These are phyloP conservation scores for Rhododendron williamsianum DNA, from an alignment of 148 eudicot genomes.

Conservation along the genomic window DNA sequence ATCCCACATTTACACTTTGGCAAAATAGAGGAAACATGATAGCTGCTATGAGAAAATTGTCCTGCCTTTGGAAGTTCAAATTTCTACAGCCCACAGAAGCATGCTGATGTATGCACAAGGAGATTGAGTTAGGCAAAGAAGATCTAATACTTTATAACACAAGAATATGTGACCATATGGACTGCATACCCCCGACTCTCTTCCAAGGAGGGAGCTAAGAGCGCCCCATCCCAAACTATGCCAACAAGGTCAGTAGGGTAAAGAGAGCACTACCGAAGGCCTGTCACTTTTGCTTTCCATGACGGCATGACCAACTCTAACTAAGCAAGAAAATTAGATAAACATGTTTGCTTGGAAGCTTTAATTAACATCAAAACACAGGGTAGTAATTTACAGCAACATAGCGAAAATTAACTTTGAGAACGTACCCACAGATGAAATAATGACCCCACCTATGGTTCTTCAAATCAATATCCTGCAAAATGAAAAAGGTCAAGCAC, in stretches of 20 bases:
- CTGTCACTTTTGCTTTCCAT: neutral
- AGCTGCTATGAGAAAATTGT: neutral
- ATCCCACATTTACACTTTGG: neutral
- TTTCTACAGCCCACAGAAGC: neutral
- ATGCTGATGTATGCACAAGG: neutral
- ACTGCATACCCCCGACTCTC: too few species aligned
- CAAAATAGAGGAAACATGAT: neutral
- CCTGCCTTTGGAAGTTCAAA: neutral
- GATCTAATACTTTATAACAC: neutral
- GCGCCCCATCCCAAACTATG: neutral
- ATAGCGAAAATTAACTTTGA: neutral
- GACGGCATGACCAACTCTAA: neutral
- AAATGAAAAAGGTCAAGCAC: conserved; percentile 2
- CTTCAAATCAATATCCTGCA: conserved; percentile 86
- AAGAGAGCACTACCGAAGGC: neutral
- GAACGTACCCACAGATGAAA: conserved; percentile 86
- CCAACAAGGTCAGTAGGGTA: neutral
- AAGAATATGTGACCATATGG: neutral
- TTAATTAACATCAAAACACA: neutral
- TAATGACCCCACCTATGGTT: conserved; percentile 97
- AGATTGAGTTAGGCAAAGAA: neutral
- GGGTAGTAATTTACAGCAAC: neutral
- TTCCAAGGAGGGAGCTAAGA: neutral
- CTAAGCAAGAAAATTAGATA: neutral
- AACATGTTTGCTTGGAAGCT: neutral